Conservation (phyloP, 805 yeast genomes). For the Starmera caribaea region DNA sequence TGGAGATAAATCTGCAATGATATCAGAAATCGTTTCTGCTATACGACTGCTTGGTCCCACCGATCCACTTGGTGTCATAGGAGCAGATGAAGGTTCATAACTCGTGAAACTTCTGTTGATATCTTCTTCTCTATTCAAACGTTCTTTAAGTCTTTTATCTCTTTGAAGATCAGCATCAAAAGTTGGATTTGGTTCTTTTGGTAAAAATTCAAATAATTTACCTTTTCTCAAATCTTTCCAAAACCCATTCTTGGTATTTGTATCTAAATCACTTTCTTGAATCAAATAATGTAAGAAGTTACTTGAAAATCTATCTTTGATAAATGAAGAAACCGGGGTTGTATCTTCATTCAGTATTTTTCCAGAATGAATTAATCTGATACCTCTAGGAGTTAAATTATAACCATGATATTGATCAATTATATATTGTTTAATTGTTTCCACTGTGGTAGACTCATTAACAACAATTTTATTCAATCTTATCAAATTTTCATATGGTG, state of each 20-base stretch:
- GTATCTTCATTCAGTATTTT: constrained; percentile 10
- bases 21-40: no score
- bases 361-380: constrained; percentile 19
- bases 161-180: constrained; percentile 16
- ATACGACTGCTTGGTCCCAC: no score
- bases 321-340: no score
- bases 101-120: no score
- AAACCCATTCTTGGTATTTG: constrained; percentile 9
- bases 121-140: constrained; percentile 5
- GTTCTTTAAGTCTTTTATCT: constrained; percentile 14
- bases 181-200: constrained; percentile 20
- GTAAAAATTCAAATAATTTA: constrained; percentile 19
- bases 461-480: constrained; percentile 8
- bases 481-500: constrained; percentile 10
- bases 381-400: constrained; percentile 10
- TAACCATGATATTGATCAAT: constrained; percentile 14
- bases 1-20: no score
- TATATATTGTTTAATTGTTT: constrained; percentile 15
- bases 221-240: constrained; percentile 21
- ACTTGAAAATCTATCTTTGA: no score
- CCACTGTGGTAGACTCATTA: constrained; percentile 10
- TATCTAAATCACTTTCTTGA: constrained; percentile 9
- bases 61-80: no score
- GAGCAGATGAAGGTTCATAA: no score
- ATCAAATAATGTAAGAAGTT: constrained; percentile 12